Evolutionary conservation across 2,329 filamentous ascomycete genomes (phyloP).

Genomic region (Phyllosticta citriasiana): DNA sequence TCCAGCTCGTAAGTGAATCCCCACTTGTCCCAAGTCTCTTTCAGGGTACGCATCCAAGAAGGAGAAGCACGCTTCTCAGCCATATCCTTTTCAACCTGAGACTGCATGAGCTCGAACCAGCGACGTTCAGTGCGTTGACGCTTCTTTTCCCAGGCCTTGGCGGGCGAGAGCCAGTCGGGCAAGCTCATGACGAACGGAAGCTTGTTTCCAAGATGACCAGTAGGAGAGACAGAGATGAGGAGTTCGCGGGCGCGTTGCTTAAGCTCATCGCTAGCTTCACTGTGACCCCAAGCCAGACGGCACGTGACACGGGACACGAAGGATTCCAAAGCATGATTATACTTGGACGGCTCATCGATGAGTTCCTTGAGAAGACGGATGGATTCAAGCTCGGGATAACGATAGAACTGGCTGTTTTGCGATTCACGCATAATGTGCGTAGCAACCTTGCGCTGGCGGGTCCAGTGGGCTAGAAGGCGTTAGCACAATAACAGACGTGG

Average conservation of each 20-base stretch:
- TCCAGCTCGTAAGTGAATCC: slow-evolving; percentile 35
- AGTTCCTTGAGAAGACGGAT: slow-evolving; percentile 36
- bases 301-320: slow-evolving; percentile 39
- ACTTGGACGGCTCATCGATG: slow-evolving; percentile 31
- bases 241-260: slow-evolving; percentile 38
- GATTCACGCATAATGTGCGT: slow-evolving; percentile 37
- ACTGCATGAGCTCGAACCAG: slow-evolving; percentile 37
- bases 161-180: slow-evolving; percentile 32
- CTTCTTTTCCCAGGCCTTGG: slow-evolving; percentile 36
- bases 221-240: slow-evolving; percentile 36
- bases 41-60: slow-evolving; percentile 36
- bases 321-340: slow-evolving; percentile 35
- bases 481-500: slow-evolving; percentile 5
- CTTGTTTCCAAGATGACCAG: slow-evolving; percentile 36
- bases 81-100: slow-evolving; percentile 28
- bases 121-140: slow-evolving; percentile 33
- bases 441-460: slow-evolving; percentile 35
- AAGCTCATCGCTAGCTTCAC: slow-evolving; percentile 35
- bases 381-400: slow-evolving; percentile 36
- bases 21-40: slow-evolving; percentile 30
- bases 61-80: slow-evolving; percentile 22
- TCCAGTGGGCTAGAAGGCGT: slow-evolving; percentile 27
- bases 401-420: slow-evolving; percentile 30
- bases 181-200: slow-evolving; percentile 36
- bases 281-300: slow-evolving; percentile 36